Conservation (phyloP, 164 flowering plant genomes). For the Tinospora cordifolia region DNA sequence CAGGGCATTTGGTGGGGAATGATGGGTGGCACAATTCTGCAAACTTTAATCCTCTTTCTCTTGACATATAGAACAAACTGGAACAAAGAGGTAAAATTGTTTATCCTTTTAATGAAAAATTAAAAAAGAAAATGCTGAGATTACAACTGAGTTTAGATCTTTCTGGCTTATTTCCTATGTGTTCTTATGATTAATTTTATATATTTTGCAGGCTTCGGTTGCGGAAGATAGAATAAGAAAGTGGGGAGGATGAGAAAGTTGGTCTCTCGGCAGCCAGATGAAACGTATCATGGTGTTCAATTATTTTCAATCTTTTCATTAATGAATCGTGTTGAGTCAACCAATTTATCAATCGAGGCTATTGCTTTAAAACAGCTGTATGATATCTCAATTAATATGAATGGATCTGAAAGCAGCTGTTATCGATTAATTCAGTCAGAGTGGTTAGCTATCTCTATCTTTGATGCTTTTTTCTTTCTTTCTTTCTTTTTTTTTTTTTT, state of each 20-base stretch:
- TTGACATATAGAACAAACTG: constrained; percentile 49
- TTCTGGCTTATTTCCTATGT: not conserved
- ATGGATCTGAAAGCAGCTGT: too few species aligned
- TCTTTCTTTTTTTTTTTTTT: too few species aligned
- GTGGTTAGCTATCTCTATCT: too few species aligned
- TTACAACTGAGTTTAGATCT: not conserved
- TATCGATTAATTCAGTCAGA: too few species aligned
- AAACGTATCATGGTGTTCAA: too few species aligned
- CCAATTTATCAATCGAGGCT: too few species aligned
- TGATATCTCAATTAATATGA: too few species aligned
- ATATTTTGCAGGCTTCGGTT: constrained; percentile 17
- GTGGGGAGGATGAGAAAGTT: constrained; percentile 16
- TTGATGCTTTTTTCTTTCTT: too few species aligned
- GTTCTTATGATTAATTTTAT: not conserved
- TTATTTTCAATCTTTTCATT: too few species aligned
- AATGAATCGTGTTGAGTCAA: too few species aligned
- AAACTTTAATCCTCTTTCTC: constrained; percentile 34
- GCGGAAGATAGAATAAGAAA: constrained; percentile 7
- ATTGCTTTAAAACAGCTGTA: too few species aligned
- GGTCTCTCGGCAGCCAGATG: not conserved
- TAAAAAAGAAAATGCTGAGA: too few species aligned
- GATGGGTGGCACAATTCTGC: constrained; percentile 41
- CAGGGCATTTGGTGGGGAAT: constrained; percentile 74
- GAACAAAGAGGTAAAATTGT: constrained; percentile 41
- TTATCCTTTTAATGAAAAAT: not conserved